Conservation (phyloP, 1,139 yeast genomes). For the Candida tetrigidarum region DNA sequence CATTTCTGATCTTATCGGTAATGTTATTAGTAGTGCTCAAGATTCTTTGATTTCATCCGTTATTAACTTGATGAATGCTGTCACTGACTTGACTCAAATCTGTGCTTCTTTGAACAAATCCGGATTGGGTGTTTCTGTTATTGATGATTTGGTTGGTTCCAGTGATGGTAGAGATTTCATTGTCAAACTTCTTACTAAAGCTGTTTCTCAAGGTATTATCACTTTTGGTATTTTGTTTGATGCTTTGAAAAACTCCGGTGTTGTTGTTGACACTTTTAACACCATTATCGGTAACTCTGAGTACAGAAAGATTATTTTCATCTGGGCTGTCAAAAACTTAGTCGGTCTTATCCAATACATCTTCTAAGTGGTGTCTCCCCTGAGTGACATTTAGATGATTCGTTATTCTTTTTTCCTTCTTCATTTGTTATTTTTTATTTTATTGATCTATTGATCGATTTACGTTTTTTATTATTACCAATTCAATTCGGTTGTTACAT, state of each 20-base stretch:
- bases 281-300: slow-evolving; percentile 17
- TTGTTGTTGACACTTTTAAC: slow-evolving; percentile 15
- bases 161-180: slow-evolving; percentile 25
- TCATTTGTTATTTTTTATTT: not conserved
- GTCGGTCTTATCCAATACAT: slow-evolving; percentile 16
- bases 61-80: slow-evolving; percentile 19
- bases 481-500: not conserved
- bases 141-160: slow-evolving; percentile 25
- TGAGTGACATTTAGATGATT: not conserved
- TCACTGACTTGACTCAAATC: slow-evolving; percentile 24
- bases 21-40: slow-evolving; percentile 16
- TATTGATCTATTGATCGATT: no score
- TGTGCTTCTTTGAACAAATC: slow-evolving; percentile 32
- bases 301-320: slow-evolving; percentile 18
- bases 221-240: slow-evolving; percentile 19
- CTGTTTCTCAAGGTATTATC: slow-evolving; percentile 22
- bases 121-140: slow-evolving; percentile 31
- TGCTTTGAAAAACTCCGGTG: slow-evolving; percentile 16
- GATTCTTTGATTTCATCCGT: slow-evolving; percentile 13
- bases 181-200: slow-evolving; percentile 22
- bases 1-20: slow-evolving; percentile 17
- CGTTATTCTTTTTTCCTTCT: not conserved
- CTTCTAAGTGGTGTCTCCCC: slow-evolving; percentile 8
- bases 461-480: no score
- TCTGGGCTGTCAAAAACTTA: slow-evolving; percentile 19